Evolutionary conservation across 208 protist species (phyloP).

Genomic region (Acanthamoeba culbertsoni): DNA sequence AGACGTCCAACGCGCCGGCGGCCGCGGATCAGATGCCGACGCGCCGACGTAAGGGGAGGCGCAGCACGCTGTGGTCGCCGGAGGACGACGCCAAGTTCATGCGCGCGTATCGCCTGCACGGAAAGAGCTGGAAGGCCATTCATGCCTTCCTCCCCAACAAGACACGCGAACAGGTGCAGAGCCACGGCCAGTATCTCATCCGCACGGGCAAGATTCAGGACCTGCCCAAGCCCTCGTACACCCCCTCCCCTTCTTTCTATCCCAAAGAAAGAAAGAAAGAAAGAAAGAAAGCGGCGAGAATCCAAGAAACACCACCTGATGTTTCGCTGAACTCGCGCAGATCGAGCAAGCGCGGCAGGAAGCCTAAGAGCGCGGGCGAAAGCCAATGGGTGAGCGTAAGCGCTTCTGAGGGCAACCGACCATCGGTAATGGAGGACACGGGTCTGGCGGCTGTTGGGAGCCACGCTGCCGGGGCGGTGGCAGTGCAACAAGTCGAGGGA

Average conservation of each 20-base stretch:
- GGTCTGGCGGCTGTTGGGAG: too few relatives aligned
- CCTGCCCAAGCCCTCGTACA: conserved; percentile 54
- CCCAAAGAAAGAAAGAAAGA: too few relatives aligned
- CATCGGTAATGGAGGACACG: too few relatives aligned
- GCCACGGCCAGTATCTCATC: conserved; percentile 71
- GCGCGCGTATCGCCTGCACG: conserved; percentile 51
- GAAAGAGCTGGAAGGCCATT: conserved; percentile 73
- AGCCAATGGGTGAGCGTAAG: too few relatives aligned
- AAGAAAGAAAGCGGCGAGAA: too few relatives aligned
- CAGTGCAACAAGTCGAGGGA: too few relatives aligned
- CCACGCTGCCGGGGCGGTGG: too few relatives aligned
- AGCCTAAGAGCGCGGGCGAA: too few relatives aligned
- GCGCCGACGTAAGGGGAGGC: background rate
- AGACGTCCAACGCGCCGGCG: background rate
- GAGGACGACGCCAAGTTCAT: conserved; percentile 68
- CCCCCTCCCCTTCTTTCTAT: background rate
- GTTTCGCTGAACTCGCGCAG: too few relatives aligned
- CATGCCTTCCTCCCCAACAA: conserved; percentile 65
- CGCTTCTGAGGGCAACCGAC: too few relatives aligned
- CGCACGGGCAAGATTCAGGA: conserved; percentile 69
- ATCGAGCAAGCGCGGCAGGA: too few relatives aligned
- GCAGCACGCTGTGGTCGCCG: conserved; percentile 61
- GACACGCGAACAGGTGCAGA: conserved; percentile 72
- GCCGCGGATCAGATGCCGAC: background rate
- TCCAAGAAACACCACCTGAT: too few relatives aligned